Base-by-base conservation (phyloP, 768 basidiomycete genomes). In the Leccinum truebloodii region DNA sequence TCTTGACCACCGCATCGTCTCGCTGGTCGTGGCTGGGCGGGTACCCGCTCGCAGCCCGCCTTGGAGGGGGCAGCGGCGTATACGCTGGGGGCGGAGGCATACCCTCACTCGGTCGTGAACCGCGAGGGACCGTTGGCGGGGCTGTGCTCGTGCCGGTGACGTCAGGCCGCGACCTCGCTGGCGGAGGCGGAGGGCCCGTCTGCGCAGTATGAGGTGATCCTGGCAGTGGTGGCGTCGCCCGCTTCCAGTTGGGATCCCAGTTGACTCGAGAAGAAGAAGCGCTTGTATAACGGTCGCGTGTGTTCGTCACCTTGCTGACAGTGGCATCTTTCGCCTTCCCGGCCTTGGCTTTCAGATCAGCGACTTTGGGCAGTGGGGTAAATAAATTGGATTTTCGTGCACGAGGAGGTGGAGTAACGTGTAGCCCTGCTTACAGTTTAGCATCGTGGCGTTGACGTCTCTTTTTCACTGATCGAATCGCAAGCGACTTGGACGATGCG, bases 331-430 rank as follows among this genome's bases (percentile, higher is more conserved):
- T 86, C n/a, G 79, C 86, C 59, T 83, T 85, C 22, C 73, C 71
- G 12, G 89, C 89, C 65, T 83, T 85, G 44, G 82, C 82, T 70
- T 87, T 88, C 54, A 90, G 71, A 50, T 89, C 88, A 57, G 86
- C 83, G 59, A 88, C 86, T 86, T 22, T 8, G 2, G 61, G 44
- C 16, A n/a, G 52, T 24, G 44, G 35, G 35, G 52, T 60, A 57
- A 56, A 59, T 35, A 35, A 35, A 24, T 34, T 52, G 52, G 18
- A 41, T 53, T n/a, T 48, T 41, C 16, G 52, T 39, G 44, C 53
- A 41, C 46, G n/a, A 32, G 12, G 9, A n/a, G 9, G 13, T 7
- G 18, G 41, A 41, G 41, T 41, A 41, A 41, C 9, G 20, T 18
- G n/a, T 41, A 41, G 39, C 18, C 39, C 28, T 54, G 60, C 72